Conservation (phyloP, 352 stramenopile genomes). For the Phytophthora idaei region DNA sequence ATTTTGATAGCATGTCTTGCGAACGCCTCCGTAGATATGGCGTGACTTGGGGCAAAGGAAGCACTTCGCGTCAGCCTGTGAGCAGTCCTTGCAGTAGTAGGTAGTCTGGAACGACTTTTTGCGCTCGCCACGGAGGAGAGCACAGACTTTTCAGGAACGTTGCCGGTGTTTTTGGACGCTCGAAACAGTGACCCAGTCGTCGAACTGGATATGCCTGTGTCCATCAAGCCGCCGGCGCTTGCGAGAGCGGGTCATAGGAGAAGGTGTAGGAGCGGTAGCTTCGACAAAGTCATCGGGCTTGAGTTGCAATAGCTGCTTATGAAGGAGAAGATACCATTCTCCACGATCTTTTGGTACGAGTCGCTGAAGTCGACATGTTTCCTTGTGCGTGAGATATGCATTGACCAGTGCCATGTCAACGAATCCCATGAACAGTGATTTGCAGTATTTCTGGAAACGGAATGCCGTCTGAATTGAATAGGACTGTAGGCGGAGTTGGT, state of each 20-base stretch:
- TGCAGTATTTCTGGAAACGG: constrained; percentile 9
- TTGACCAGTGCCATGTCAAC: constrained; percentile 2
- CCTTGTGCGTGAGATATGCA: constrained; percentile 6
- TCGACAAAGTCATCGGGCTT: background rate
- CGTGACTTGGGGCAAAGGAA: constrained; percentile 1
- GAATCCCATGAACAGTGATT: constrained; percentile 3
- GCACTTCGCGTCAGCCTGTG: background rate
- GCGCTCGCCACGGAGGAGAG: background rate
- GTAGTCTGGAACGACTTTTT: constrained; percentile 8
- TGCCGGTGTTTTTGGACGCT: background rate
- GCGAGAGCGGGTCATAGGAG: background rate
- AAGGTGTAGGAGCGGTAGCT: background rate
- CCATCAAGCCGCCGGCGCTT: background rate
- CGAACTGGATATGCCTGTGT: background rate
- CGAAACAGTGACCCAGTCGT: constrained; percentile 5
- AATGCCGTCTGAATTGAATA: constrained; percentile 4
- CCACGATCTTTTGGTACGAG: background rate
- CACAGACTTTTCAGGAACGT: background rate
- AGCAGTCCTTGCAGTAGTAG: constrained; percentile 1
- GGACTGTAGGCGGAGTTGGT: background rate
- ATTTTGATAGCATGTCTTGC: too few relatives aligned
- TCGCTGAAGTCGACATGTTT: background rate
- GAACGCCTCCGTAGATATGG: background rate
- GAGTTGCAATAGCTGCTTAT: constrained; percentile 1
- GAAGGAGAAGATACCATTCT: background rate